Percentiles rank a stretch among this genome's conserved stretches.
Evolutionary conservation across 2,329 filamentous ascomycete genomes (phyloP).

Genomic region (Coniella lustricola): DNA sequence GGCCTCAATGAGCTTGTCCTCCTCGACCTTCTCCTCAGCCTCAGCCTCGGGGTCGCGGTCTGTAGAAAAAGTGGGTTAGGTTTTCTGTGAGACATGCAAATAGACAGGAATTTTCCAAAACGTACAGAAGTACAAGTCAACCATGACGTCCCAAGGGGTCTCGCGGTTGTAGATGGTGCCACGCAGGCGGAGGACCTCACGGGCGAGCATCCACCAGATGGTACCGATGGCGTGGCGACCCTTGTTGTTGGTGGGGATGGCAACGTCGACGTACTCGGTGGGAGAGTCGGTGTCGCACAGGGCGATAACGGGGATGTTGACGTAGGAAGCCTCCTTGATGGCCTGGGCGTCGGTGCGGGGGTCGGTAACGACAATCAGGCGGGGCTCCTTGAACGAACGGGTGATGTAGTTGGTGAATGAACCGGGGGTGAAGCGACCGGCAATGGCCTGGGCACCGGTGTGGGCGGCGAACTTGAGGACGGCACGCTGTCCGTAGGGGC

Average conservation of each 20-base stretch:
- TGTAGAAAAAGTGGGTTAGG: conserved; percentile 25
- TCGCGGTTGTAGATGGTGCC: conserved; percentile 95
- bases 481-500: conserved; percentile 98
- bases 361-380: conserved; percentile 98
- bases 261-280: conserved; percentile 98
- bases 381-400: conserved; percentile 99
- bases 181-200: conserved; percentile 98
- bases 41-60: conserved; percentile 99
- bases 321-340: conserved; percentile 99
- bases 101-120: conserved; percentile 19
- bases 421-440: conserved; percentile 99
- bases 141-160: conserved; percentile 98
- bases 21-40: conserved; percentile 94
- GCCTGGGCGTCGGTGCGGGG: conserved; percentile 99
- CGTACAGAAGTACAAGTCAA: conserved; percentile 97
- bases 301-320: conserved; percentile 99
- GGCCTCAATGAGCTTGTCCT: conserved; percentile 81
- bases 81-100: not conserved
- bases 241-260: conserved; percentile 99
- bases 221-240: conserved; percentile 98
- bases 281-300: conserved; percentile 99
- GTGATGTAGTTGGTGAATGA: conserved; percentile 99
- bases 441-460: conserved; percentile 96
- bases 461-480: conserved; percentile 99
- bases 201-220: conserved; percentile 99